Evolutionary conservation across 1,139 yeast species (phyloP), one percentile per base, ranked within the genome.

Genomic region (Yamadazyma atmosphaerica): DNA sequence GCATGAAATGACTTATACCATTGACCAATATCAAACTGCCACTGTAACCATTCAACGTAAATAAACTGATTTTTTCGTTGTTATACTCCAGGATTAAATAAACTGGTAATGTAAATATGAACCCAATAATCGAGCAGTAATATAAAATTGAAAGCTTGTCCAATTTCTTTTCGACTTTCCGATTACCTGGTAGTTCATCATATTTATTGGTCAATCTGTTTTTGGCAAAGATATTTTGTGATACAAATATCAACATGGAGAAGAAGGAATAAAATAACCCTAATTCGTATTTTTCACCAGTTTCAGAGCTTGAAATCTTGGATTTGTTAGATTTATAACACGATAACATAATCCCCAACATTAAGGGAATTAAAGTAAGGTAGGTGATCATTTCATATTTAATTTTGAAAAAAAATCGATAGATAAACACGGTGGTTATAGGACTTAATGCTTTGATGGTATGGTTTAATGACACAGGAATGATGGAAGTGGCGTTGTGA

Each of bases 381-480:
- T 89, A 90, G 2, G 97, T 88, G 51, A 76, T 68, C n/a, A 55
- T 42, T 38, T 72, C 70, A 68, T 86, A 90, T 32, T 68, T 63
- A 38, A 71, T 77, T 14, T 72, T 65, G 55, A 82, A 85, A 27
- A 83, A 45, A 8, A 81, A 41, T 44, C 86, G 72, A 61, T 88
- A 88, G 32, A 86, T 86, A 22, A 79, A 62, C n/a, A 90, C 96
- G 0, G 97, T 90, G 36, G 86, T 77, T 27, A 90, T 69, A 2
- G 98, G 98, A 33, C 95, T 83, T 33, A 89, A 69, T 1, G 96
- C 92, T 63, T 90, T 90, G 51, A 90, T 82, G 13, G 96, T 89
- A 60, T 89, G 96, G 19, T 90, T 96, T 47, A 90, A 65, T 4
- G 96, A 86, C 13, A 90, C 96, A 0, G 97, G 96, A 34, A 90